Evolutionary conservation across 495 filamentous ascomycete species (phyloP), one percentile per base, ranked within the genome.

Genomic region (Hypoxylon rickii): DNA sequence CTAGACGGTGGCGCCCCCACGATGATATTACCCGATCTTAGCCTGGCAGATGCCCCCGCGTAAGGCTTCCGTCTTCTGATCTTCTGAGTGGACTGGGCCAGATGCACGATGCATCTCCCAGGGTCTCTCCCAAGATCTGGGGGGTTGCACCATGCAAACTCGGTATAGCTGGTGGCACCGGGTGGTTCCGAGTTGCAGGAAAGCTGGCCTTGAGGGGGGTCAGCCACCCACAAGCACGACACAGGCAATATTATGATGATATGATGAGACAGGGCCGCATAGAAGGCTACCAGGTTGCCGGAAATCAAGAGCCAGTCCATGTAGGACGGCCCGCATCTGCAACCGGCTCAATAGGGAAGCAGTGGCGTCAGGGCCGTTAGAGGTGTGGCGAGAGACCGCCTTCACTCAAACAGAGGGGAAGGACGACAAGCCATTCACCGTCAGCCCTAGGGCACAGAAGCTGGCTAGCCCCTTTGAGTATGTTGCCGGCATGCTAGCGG

Each of bases 21-120:
- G 60, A 51, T 40, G 20, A 63, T 55, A 63, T 63, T 63, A 63
- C 34, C 60, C 60, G 54, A 59, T 58, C 60, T 59, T 59, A 63
- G 50, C 54, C 50, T 63, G 60, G 60, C 55, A 58, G 44, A 52
- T 51, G 39, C 54, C 60, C 60, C 54, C 55, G 60, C 60, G 55
- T 40, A 41, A 22, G 33, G 47, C 37, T 40, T 32, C 26, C 4
- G 38, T 44, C 52, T 38, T 57, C 46, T 44, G 43, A 53, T 51
- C 49, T 63, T 44, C 40, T 63, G 48, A 59, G 45, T 58, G 55
- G 60, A 38, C 55, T 55, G 60, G 54, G 60, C 29, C 49, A 58
- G 60, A 63, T 59, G 60, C 60, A 63, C 55, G 39, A 58, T 29
- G 60, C 60, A 63, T 40, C 43, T 37, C 32, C 60, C 44, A 63